phyloP scores from a whole-genome alignment of 305 asterid genomes.

The Fraxinus xanthoxyloides region DNA sequence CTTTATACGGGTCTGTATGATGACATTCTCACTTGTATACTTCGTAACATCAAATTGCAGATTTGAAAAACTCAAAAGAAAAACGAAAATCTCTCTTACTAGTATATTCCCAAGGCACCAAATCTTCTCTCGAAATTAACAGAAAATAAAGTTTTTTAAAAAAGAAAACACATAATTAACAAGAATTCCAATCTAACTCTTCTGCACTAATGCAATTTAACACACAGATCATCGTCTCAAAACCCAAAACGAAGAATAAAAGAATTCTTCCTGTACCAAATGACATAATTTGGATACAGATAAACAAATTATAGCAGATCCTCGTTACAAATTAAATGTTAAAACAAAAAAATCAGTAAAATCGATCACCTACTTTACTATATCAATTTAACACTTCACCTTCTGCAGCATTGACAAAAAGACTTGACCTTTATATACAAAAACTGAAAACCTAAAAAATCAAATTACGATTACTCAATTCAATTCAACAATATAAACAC shows the following conservation, averaged over 20 bases:
- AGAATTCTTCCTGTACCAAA: background rate
- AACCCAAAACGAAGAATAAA: background rate
- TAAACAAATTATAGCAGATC: background rate
- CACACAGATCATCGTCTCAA: background rate
- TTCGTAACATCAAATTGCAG: background rate
- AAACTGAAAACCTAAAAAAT: background rate
- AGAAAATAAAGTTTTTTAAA: background rate
- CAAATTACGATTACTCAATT: background rate
- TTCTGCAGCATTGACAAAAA: background rate
- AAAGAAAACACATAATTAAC: background rate
- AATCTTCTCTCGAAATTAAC: background rate
- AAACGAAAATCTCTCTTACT: background rate
- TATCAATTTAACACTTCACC: background rate
- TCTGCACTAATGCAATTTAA: background rate
- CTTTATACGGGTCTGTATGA: background rate
- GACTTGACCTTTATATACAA: background rate
- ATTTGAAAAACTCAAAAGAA: background rate
- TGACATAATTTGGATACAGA: background rate
- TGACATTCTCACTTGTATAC: background rate
- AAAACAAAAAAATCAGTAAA: background rate
- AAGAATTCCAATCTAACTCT: background rate
- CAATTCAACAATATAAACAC: background rate
- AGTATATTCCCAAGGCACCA: background rate
- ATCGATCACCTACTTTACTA: background rate
- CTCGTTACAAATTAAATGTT: background rate